Evolutionary conservation across 208 protist species (phyloP), one percentile per base, ranked within the genome.

Genomic region (Acanthamoeba sp.): DNA sequence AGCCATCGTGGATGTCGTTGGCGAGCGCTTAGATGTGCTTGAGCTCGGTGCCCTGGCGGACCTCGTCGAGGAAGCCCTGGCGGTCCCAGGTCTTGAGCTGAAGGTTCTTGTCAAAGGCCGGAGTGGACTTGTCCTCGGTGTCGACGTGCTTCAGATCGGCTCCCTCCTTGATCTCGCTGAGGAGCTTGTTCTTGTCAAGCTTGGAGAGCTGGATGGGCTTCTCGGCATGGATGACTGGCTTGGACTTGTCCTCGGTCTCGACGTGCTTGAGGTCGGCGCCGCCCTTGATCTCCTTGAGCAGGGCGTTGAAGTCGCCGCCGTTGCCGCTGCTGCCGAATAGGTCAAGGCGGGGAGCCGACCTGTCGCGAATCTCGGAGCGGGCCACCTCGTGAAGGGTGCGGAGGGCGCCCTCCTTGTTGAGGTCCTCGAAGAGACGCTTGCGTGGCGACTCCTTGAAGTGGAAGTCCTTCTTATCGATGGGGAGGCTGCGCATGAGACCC

Each of bases 11-110:
- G n/a, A n/a, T n/a, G n/a, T n/a, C n/a, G n/a, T n/a, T n/a, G n/a
- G n/a, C n/a, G n/a, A n/a, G n/a, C n/a, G 32, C 22, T 52, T 64
- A 62, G 50, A 89, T 64, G 32, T 59, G 80, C 80, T 62, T 59
- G 80, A 84, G 73, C 73, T 84, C 42, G 73, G 73, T 84, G 73
- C 73, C 73, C 73, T 84, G 36, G 40, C 42, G 36, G 32, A 84
- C 73, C 29, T 84, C 73, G 34, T 52, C 42, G 22, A 84, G 36
- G 73, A 84, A 52, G 40, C 73, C 73, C 73, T 45, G 9, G 2
- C 24, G 7, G 34, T 84, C 29, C 73, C 73, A 84, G 40, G 36
- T 84, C 73, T 84, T 84, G 40, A 84, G 73, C 7, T 84, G 73
- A 20, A 52, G 24, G 36, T 52, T 29, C 14, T 84, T 84, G 40